phyloP scores from a whole-genome alignment of 1,139 yeast species.

The Nadsonia starkeyi-henricii region DNA sequence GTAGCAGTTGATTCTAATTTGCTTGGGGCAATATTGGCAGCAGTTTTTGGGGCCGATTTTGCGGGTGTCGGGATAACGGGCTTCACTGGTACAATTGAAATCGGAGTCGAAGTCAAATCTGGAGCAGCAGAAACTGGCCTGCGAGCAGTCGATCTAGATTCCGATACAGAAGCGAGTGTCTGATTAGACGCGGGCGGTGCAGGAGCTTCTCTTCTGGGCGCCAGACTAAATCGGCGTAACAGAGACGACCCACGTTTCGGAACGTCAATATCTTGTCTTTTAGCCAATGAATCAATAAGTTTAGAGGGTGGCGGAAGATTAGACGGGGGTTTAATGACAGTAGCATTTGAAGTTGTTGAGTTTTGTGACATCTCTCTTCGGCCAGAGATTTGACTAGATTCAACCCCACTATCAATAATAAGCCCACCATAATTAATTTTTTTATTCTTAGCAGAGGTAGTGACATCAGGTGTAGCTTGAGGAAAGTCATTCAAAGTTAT shows the following conservation, averaged over 20 bases:
- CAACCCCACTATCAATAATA: background rate
- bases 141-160: background rate
- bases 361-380: background rate
- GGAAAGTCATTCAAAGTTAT: background rate
- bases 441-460: background rate
- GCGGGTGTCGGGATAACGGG: slow-evolving; percentile 2
- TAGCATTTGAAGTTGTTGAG: background rate
- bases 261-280: slow-evolving; percentile 1
- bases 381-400: background rate
- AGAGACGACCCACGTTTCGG: slow-evolving; percentile 4
- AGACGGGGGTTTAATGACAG: background rate
- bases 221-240: slow-evolving; percentile 4
- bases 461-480: slow-evolving; percentile 1
- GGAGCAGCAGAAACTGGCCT: background rate
- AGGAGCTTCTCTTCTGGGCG: slow-evolving; percentile 7
- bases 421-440: background rate
- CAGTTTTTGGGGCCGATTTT: background rate
- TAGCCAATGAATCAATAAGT: background rate
- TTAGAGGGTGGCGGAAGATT: background rate
- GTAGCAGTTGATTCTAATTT: slow-evolving; percentile 1
- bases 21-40: slow-evolving; percentile 1
- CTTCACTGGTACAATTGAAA: too few species aligned
- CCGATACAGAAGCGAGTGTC: slow-evolving; percentile 2
- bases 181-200: slow-evolving; percentile 3
- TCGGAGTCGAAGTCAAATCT: slow-evolving; percentile 3